Percentiles rank a stretch among this genome's conserved stretches.
These are phyloP conservation scores for Metarhizium humberi DNA, from an alignment of 2,329 filamentous ascomycete species.

Conservation along the genomic window DNA sequence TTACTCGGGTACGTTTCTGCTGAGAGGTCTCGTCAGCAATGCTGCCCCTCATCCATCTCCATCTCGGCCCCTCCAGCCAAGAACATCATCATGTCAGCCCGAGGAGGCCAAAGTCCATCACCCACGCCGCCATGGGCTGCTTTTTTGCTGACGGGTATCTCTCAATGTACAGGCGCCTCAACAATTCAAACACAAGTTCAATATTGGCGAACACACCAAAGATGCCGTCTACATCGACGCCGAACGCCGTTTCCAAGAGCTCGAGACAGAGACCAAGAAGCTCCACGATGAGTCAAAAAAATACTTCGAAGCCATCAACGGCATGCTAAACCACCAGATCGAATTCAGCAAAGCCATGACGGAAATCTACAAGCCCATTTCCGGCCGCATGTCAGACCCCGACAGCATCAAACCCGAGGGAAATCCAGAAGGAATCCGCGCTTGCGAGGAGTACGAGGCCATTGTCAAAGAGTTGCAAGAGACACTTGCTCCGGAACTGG, in stretches of 20 bases:
- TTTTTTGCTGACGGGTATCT: not conserved
- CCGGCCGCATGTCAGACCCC: constrained; percentile 88
- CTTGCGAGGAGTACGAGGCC: constrained; percentile 91
- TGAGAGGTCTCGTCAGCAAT: too few species aligned
- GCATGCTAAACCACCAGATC: constrained; percentile 95
- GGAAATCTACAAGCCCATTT: constrained; percentile 97
- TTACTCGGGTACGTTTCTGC: constrained; percentile 59
- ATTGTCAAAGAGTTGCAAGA: constrained; percentile 87
- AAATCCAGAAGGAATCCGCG: constrained; percentile 85
- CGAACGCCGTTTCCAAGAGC: constrained; percentile 85
- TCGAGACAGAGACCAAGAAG: constrained; percentile 93
- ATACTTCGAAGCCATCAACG: constrained; percentile 96
- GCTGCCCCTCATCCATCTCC: constrained; percentile 22
- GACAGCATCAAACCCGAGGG: constrained; percentile 72
- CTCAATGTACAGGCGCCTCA: constrained; percentile 62
- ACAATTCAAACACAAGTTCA: constrained; percentile 84
- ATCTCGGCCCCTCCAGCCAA: not conserved
- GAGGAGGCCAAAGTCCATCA: not conserved
- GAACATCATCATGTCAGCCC: not conserved
- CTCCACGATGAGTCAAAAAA: constrained; percentile 95
- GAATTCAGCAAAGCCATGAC: constrained; percentile 94
- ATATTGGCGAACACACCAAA: constrained; percentile 90
- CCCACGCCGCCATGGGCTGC: not conserved
- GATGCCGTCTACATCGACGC: constrained; percentile 92
- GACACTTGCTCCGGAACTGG: constrained; percentile 80